These are phyloP conservation scores for Malassezia yamatoensis DNA, from an alignment of 1,284 basidiomycete genomes.

Conservation along the genomic window DNA sequence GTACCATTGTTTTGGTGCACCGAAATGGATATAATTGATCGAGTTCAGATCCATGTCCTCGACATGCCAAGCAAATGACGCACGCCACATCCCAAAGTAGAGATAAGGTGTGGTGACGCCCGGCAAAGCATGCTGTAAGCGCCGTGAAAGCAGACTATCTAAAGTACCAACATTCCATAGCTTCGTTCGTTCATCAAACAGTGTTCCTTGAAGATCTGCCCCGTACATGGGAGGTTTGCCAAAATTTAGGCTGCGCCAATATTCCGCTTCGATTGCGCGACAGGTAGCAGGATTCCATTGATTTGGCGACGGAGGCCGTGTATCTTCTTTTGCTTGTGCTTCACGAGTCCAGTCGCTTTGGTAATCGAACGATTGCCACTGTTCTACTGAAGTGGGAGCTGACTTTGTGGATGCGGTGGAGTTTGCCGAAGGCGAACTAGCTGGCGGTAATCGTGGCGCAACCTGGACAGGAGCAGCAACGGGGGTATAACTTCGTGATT, in stretches of 20 bases:
- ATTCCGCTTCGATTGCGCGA: conserved; percentile 73
- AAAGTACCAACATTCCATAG: conserved; percentile 88
- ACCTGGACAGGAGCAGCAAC: conserved; percentile 7
- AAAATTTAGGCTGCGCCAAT: conserved; percentile 80
- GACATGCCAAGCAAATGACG: conserved; percentile 95
- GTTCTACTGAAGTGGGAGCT: conserved; percentile 22
- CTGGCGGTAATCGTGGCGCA: neutral
- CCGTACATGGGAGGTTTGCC: conserved; percentile 91
- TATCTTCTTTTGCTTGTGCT: conserved; percentile 23
- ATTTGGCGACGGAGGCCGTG: conserved; percentile 8
- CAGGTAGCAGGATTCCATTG: conserved; percentile 53
- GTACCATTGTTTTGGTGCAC: conserved; percentile 93
- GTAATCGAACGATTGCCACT: conserved; percentile 42
- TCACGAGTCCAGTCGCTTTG: conserved; percentile 34
- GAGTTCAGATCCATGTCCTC: conserved; percentile 83
- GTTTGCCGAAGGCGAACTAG: neutral
- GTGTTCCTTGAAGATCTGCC: conserved; percentile 79
- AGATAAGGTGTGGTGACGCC: conserved; percentile 96
- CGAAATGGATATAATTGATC: conserved; percentile 98
- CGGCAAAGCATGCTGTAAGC: conserved; percentile 61
- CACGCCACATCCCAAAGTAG: conserved; percentile 98
- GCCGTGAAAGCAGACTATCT: conserved; percentile 71
- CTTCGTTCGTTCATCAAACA: conserved; percentile 70
- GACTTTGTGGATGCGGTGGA: conserved; percentile 7
- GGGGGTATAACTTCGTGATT: conserved; percentile 13